Base-by-base conservation (phyloP, 2,329 filamentous ascomycete genomes). In the Akanthomyces dipterigenus region DNA sequence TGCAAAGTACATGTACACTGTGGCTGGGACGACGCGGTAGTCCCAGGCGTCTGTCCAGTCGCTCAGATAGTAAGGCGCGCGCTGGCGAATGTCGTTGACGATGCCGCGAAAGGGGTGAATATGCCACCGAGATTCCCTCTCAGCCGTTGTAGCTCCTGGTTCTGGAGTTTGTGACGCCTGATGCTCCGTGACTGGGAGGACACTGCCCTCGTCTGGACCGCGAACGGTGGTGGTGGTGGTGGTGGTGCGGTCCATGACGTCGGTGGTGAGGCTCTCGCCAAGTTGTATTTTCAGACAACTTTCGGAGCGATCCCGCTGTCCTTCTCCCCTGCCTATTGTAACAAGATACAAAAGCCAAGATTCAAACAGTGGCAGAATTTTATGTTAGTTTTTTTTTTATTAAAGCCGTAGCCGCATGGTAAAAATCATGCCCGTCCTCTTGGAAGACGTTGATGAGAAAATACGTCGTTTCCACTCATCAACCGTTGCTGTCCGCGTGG, bases 1-100 rank as follows among this genome's bases (percentile, higher is more conserved):
- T 65, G 91, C 91, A 81, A 96, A 96, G 77, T 95, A 96, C 90
- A 96, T 96, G 75, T 96, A 96, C 34, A 96, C 78, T 11, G 91
- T 96, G 18, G 90, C 90, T 1, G 91, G 91, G 43, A 96, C 82
- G 46, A 96, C 90, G 59, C 91, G 85, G 77, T 96, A 96, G 71
- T 96, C 89, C 90, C 90, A 95, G 1, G 91, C 91, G 77, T 96
- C 91, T 20, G 72, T 79, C 89, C 89, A 96, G 73, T 96, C 91
- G 73, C 88, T 93, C 75, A 77, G 79, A 70, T 95, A 96, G 71
- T 82, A 96, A 1, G 91, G 91, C 8, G 82, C 82, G 64, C 91
- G 79, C 62, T 90, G 85, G 65, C 85, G 85, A 38, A 96, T 69
- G 74, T 96, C 91, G 70, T 90, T 87, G 62, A 86, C 72, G 85